Conservation (phyloP, 2,329 filamentous ascomycete species). For the Fusarium sp. region DNA sequence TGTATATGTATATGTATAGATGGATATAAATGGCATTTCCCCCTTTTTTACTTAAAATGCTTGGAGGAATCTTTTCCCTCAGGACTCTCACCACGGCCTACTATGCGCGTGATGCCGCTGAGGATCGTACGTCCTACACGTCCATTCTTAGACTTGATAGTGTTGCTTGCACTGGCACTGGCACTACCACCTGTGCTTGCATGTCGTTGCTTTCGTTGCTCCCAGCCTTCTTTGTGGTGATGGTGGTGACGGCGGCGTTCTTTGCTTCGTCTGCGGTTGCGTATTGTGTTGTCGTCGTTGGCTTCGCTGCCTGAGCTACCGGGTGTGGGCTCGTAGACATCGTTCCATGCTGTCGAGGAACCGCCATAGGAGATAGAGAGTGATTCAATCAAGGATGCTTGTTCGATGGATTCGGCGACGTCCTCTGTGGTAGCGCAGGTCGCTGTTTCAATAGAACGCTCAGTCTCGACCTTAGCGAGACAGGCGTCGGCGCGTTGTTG, state of each 20-base stretch:
- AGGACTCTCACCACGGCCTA: constrained; percentile 51
- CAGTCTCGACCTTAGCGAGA: constrained; percentile 57
- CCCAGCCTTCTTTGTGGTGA: constrained; percentile 38
- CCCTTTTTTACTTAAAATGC: constrained; percentile 6
- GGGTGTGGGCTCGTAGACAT: constrained; percentile 48
- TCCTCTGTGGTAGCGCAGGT: constrained; percentile 46
- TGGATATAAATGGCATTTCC: not conserved
- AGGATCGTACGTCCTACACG: constrained; percentile 53
- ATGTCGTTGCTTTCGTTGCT: constrained; percentile 42
- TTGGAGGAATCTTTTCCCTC: constrained; percentile 45
- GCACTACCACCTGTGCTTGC: constrained; percentile 40
- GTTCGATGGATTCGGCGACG: constrained; percentile 59
- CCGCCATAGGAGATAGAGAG: constrained; percentile 44
- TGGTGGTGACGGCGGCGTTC: constrained; percentile 46
- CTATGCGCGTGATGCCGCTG: constrained; percentile 56
- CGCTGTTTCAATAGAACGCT: constrained; percentile 50
- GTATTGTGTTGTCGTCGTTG: constrained; percentile 34
- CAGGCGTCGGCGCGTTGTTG: constrained; percentile 62
- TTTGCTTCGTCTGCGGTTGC: constrained; percentile 43
- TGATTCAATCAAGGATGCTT: constrained; percentile 49
- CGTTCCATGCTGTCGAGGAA: constrained; percentile 40
- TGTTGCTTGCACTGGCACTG: constrained; percentile 42
- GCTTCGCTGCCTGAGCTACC: constrained; percentile 62
- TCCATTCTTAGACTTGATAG: constrained; percentile 49
- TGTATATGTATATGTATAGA: constrained; percentile 2